Evolutionary conservation across 192 early-diverging fungal genomes (phyloP).

Genomic region (Coemansia sp.): DNA sequence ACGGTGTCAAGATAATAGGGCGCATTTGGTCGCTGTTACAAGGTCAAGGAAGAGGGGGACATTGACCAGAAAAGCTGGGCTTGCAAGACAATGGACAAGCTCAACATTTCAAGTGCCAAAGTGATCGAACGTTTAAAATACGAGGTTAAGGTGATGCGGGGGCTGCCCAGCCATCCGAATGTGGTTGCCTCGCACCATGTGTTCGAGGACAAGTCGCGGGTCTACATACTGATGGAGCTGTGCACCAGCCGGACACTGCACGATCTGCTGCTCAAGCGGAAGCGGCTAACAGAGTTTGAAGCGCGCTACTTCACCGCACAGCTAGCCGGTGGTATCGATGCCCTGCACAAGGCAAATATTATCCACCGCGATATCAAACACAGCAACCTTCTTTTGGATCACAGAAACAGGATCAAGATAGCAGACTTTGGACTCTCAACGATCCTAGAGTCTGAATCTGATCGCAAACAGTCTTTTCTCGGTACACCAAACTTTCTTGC

Average conservation of each 20-base stretch:
- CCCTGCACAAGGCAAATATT: constrained; percentile 76
- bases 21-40: constrained; percentile 85
- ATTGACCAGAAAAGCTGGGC: constrained; percentile 58
- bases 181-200: constrained; percentile 78
- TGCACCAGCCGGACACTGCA: constrained; percentile 88
- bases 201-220: constrained; percentile 85
- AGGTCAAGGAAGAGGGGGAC: constrained; percentile 54
- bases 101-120: constrained; percentile 45
- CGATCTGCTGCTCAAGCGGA: constrained; percentile 73
- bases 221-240: constrained; percentile 90
- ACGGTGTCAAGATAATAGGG: constrained; percentile 57
- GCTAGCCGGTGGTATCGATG: constrained; percentile 72
- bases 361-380: constrained; percentile 97
- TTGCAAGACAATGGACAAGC: constrained; percentile 60
- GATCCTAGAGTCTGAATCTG: constrained; percentile 68
- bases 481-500: constrained; percentile 99
- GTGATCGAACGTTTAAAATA: constrained; percentile 51
- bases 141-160: constrained; percentile 53
- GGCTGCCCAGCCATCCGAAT: constrained; percentile 63
- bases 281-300: constrained; percentile 85
- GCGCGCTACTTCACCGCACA: constrained; percentile 83
- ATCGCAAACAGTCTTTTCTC: constrained; percentile 94
- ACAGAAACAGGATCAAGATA: constrained; percentile 82
- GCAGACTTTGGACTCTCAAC: constrained; percentile 97
- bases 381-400: constrained; percentile 85